phyloP scores from a whole-genome alignment of 192 early-diverging fungal genomes.

The Umbelopsis sp. region DNA sequence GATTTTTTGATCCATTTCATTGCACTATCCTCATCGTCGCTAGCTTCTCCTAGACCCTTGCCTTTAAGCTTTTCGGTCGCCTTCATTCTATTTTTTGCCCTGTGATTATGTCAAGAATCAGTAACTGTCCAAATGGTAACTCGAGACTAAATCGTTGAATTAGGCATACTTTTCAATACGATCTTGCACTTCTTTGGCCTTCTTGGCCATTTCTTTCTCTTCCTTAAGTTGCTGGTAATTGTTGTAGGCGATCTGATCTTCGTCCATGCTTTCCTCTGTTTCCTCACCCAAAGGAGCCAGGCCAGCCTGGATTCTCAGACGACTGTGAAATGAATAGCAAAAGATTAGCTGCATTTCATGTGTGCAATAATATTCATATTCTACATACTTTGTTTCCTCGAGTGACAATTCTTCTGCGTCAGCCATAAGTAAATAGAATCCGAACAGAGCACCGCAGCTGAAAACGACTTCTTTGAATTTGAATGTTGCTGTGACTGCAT shows the following conservation, averaged over 20 bases:
- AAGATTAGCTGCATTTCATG: not conserved
- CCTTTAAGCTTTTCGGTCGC: conserved; percentile 59
- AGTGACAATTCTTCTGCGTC: conserved; percentile 49
- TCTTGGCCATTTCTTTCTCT: conserved; percentile 53
- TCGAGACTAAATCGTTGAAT: not conserved
- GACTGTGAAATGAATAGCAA: conserved; percentile 36
- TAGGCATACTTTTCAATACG: conserved; percentile 55
- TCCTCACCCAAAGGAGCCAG: conserved; percentile 48
- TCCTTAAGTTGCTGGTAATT: conserved; percentile 57
- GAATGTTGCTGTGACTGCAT: not conserved
- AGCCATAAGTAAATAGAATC: not conserved
- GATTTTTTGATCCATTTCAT: conserved; percentile 71
- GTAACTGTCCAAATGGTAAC: conserved; percentile 12
- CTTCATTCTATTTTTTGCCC: conserved; percentile 51
- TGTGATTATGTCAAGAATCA: conserved; percentile 18
- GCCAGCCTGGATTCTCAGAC: conserved; percentile 55
- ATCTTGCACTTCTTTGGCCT: conserved; percentile 52
- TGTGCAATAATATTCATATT: not conserved
- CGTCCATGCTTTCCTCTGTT: conserved; percentile 33
- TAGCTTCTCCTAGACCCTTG: conserved; percentile 63
- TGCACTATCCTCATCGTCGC: conserved; percentile 60
- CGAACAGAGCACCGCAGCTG: too few relatives aligned
- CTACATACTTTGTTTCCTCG: conserved; percentile 56
- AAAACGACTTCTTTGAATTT: too few relatives aligned
- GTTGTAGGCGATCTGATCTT: conserved; percentile 54